phyloP scores from a whole-genome alignment of 2,329 filamentous ascomycete species.

The Aureobasidium sp. region DNA sequence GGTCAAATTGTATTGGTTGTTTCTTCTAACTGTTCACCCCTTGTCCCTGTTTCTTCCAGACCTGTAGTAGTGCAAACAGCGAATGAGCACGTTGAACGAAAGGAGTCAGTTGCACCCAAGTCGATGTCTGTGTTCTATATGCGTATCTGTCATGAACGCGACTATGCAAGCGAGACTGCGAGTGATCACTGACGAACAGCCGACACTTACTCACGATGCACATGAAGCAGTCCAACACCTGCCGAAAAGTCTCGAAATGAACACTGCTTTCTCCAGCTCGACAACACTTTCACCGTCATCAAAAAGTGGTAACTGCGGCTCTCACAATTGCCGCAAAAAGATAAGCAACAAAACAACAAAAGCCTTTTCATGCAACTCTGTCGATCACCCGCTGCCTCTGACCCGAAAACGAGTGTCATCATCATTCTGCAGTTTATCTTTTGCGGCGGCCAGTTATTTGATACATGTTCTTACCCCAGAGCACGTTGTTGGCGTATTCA shows the following conservation, averaged over 20 bases:
- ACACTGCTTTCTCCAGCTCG: too few relatives aligned
- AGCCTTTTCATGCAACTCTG: background rate
- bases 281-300: too few relatives aligned
- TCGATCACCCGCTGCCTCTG: background rate
- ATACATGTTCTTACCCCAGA: background rate
- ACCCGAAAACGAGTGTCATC: background rate
- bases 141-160: background rate
- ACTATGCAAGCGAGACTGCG: background rate
- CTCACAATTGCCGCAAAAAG: background rate
- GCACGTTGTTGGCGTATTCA: background rate
- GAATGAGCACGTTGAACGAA: background rate
- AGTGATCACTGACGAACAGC: background rate
- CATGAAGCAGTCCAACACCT: background rate
- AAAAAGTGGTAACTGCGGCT: background rate
- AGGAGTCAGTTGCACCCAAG: background rate
- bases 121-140: background rate
- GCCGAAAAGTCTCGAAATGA: background rate
- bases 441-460: background rate
- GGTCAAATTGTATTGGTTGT: conserved; percentile 11
- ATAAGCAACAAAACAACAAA: background rate
- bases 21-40: background rate
- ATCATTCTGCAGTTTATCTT: background rate
- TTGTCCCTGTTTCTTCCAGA: background rate
- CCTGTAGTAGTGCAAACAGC: conserved; percentile 2
- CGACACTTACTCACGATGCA: background rate